Conservation (phyloP, 345 rosid species). For the Nasturtium officinale region DNA sequence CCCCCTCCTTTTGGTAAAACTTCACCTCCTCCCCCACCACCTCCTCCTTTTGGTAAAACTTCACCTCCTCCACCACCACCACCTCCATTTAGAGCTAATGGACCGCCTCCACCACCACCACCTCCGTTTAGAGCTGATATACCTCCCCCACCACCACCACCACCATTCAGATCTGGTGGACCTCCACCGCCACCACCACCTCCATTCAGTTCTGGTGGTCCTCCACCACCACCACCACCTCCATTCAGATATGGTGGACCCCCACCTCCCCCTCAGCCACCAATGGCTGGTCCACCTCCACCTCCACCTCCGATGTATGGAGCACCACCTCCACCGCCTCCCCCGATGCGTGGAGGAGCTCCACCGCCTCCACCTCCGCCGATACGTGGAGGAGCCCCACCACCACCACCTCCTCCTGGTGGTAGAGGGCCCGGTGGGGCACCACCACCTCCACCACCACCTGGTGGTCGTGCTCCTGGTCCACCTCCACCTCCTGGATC, state of each 20-base stretch:
- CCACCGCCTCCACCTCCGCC: conserved; percentile 58
- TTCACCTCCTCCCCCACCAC: conserved; percentile 49
- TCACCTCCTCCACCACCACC: conserved; percentile 51
- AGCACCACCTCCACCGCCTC: conserved; percentile 49
- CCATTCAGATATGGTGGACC: conserved; percentile 34
- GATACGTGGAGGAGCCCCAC: conserved; percentile 43
- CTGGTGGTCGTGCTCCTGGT: conserved; percentile 59
- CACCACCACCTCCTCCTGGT: conserved; percentile 52
- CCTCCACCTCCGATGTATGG: conserved; percentile 45
- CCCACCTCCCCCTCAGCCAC: conserved; percentile 52
- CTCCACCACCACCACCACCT: conserved; percentile 49
- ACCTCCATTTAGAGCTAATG: conserved; percentile 19
- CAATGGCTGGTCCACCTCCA: conserved; percentile 39
- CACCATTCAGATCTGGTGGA: conserved; percentile 24
- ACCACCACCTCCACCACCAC: conserved; percentile 71
- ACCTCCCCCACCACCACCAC: conserved; percentile 44
- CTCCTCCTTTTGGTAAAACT: conserved; percentile 37
- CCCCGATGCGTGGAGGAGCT: conserved; percentile 48
- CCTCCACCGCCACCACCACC: conserved; percentile 44
- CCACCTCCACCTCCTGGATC: conserved; percentile 75
- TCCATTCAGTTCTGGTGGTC: not conserved
- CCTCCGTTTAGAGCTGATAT: conserved; percentile 36
- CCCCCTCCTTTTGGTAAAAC: conserved; percentile 40
- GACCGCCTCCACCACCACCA: conserved; percentile 40
- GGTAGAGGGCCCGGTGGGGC: conserved; percentile 47